Conservation (phyloP, 108 stramenopile genomes). For the Discostella pseudostelligera region DNA sequence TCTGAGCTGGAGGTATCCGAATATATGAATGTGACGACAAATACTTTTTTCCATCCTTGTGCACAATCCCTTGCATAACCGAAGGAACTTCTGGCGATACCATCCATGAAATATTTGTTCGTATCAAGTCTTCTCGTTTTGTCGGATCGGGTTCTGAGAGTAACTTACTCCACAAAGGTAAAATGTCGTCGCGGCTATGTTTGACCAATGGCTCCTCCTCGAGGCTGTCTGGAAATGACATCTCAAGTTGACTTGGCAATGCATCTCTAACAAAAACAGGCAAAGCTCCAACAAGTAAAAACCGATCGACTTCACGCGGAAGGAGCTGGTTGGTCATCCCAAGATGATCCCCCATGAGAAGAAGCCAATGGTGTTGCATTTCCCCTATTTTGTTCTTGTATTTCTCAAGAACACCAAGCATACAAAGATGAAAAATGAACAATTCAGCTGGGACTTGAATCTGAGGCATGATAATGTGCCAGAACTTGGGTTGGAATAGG, state of each 20-base stretch:
- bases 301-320: conserved; percentile 60
- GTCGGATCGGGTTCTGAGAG: conserved; percentile 28
- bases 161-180: conserved; percentile 70
- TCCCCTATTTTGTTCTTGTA: conserved; percentile 82
- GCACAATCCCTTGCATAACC: conserved; percentile 31
- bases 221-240: conserved; percentile 8
- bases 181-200: conserved; percentile 17
- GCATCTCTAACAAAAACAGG: conserved; percentile 46
- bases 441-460: conserved; percentile 93
- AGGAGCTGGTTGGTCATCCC: conserved; percentile 65
- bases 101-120: conserved; percentile 27
- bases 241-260: conserved; percentile 1
- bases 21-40: conserved; percentile 40
- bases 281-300: conserved; percentile 51
- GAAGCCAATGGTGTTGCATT: conserved; percentile 79
- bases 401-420: conserved; percentile 87
- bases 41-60: conserved; percentile 55
- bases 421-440: conserved; percentile 87
- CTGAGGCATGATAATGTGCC: conserved; percentile 77
- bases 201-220: conserved; percentile 14
- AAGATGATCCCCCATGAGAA: conserved; percentile 52
- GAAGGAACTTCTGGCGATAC: not conserved
- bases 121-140: conserved; percentile 35
- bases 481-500: conserved; percentile 72
- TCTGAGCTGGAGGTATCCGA: conserved; percentile 25